These are phyloP conservation scores for Lunularia cruciata DNA, from an alignment of 225 moss, liverwort and hornwort species.

Conservation along the genomic window DNA sequence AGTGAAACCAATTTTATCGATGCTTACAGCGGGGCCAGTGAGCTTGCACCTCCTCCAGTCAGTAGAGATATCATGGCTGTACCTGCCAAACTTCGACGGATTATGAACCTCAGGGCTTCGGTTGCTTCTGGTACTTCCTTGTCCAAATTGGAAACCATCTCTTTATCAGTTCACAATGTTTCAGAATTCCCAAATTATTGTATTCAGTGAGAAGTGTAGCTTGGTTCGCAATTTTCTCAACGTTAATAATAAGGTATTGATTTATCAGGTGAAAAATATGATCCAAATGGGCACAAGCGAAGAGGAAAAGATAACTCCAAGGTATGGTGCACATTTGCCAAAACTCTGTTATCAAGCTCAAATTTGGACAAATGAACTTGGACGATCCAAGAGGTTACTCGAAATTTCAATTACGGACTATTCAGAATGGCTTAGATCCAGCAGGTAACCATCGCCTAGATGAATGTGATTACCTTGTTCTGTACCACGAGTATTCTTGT, in stretches of 20 bases:
- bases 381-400: too few species aligned
- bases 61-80: slow-evolving; percentile 60
- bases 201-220: not conserved
- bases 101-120: slow-evolving; percentile 60
- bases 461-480: too few species aligned
- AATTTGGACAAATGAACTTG: too few species aligned
- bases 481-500: too few species aligned
- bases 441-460: too few species aligned
- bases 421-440: too few species aligned
- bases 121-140: slow-evolving; percentile 31
- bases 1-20: slow-evolving; percentile 70
- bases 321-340: too few species aligned
- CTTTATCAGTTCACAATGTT: not conserved
- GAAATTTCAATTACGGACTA: too few species aligned
- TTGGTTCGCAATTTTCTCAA: not conserved
- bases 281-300: slow-evolving; percentile 4
- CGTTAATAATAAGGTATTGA: not conserved
- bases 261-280: slow-evolving; percentile 10
- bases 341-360: too few species aligned
- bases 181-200: not conserved
- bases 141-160: not conserved
- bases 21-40: slow-evolving; percentile 53
- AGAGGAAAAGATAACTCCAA: slow-evolving; percentile 12
- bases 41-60: slow-evolving; percentile 69
- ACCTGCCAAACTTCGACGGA: slow-evolving; percentile 76